Conservation (phyloP, 345 rosid genomes). For the Gossypium stocksii region DNA sequence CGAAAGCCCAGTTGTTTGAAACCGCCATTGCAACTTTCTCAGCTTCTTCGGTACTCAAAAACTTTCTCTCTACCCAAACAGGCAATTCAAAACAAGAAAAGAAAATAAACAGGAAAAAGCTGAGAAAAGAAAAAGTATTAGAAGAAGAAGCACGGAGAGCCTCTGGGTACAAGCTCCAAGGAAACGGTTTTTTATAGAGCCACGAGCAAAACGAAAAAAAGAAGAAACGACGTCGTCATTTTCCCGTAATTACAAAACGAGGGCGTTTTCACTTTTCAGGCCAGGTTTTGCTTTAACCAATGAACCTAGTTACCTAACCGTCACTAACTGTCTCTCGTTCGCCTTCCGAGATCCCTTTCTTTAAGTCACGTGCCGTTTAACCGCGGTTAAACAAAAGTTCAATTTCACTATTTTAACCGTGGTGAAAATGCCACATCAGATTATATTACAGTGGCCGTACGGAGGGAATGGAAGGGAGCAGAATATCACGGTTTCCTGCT, state of each 20-base stretch:
- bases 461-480: constrained; percentile 11
- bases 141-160: constrained; percentile 22
- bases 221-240: constrained; percentile 28
- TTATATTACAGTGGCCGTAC: not conserved
- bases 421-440: constrained; percentile 21
- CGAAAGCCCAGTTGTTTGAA: constrained; percentile 25
- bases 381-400: not conserved
- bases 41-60: not conserved
- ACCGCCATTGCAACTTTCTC: constrained; percentile 40
- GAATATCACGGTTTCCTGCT: constrained; percentile 41
- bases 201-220: not conserved
- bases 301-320: constrained; percentile 18
- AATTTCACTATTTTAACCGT: not conserved
- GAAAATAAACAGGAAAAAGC: constrained; percentile 11
- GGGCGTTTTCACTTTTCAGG: not conserved
- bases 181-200: constrained; percentile 45
- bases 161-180: constrained; percentile 48
- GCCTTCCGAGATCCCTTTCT: not conserved
- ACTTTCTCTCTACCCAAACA: constrained; percentile 19
- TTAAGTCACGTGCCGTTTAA: constrained; percentile 15
- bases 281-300: constrained; percentile 18
- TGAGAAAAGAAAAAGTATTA: not conserved
- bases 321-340: constrained; percentile 15
- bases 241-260: not conserved
- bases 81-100: constrained; percentile 15